A percentile compares a stretch with the other conserved stretches of the same genome.
Evolutionary conservation across 2,329 filamentous ascomycete species (phyloP).

Genomic region (Aspergillus novoparasiticus): DNA sequence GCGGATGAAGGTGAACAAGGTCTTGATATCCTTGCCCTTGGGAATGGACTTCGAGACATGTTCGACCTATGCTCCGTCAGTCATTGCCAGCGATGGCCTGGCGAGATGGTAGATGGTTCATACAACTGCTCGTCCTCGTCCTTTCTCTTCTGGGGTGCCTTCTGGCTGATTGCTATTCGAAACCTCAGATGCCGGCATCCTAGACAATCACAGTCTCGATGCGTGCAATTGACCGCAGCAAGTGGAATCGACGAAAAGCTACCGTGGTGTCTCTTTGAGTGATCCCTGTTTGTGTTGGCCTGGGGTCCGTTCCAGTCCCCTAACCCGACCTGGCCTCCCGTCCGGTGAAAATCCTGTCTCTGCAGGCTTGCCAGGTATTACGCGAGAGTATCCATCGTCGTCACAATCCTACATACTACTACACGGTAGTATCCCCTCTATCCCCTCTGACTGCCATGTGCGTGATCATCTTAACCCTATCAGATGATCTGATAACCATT

Average conservation of each 20-base stretch:
- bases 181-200: too few relatives aligned
- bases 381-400: not conserved
- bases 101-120: not conserved
- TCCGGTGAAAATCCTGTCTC: not conserved
- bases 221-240: too few relatives aligned
- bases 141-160: not conserved
- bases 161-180: not conserved
- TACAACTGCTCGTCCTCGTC: not conserved
- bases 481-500: not conserved
- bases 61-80: not conserved
- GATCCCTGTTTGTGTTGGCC: not conserved
- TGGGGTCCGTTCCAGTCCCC: not conserved
- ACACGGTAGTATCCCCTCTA: not conserved
- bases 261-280: not conserved
- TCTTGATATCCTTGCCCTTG: not conserved
- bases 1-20: not conserved
- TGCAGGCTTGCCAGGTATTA: not conserved
- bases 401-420: not conserved
- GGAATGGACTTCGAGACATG: too few relatives aligned
- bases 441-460: not conserved
- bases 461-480: not conserved
- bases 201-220: too few relatives aligned
- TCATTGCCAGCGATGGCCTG: not conserved
- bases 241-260: not conserved
- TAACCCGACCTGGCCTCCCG: not conserved